Percentiles rank a stretch among this genome's conserved stretches.
Conservation (phyloP, 1,284 basidiomycete species). For the Cryptococcus hybrid region DNA sequence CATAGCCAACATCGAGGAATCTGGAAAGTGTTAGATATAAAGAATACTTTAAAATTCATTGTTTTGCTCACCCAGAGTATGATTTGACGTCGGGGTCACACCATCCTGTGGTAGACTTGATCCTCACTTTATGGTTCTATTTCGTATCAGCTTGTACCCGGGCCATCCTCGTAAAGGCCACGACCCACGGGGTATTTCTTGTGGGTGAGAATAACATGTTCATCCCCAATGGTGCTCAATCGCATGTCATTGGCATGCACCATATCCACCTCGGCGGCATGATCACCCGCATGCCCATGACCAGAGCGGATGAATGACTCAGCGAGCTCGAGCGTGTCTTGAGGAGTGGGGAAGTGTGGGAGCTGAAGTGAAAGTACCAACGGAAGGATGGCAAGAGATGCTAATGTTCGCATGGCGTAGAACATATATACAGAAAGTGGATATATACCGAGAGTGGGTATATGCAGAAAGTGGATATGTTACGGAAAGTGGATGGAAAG, state of each 20-base stretch:
- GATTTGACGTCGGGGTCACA: conserved; percentile 48
- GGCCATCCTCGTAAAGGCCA: not conserved
- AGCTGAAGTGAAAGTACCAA: conserved; percentile 25
- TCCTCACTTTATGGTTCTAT: conserved; percentile 43
- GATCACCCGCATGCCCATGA: conserved; percentile 1
- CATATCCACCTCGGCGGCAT: conserved; percentile 17
- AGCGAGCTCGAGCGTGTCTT: conserved; percentile 31
- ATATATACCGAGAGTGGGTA: not conserved
- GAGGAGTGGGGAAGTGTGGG: conserved; percentile 33
- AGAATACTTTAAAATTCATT: not conserved
- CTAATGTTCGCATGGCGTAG: not conserved
- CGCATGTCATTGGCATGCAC: conserved; percentile 34
- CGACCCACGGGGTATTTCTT: conserved; percentile 35
- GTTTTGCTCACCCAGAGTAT: conserved; percentile 29
- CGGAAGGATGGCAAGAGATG: conserved; percentile 11
- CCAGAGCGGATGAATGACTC: conserved; percentile 22
- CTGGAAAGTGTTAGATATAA: conserved; percentile 33
- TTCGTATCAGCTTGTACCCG: not conserved
- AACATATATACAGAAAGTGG: not conserved
- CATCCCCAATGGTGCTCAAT: conserved; percentile 31
- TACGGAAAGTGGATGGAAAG: no score
- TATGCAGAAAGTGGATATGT: no score
- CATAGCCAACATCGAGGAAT: conserved; percentile 63
- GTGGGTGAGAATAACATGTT: conserved; percentile 27
- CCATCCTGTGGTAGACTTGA: conserved; percentile 50